Evolutionary conservation across 768 basidiomycete genomes (phyloP), one percentile per base, ranked within the genome.

Genomic region (Lepiota venenata): DNA sequence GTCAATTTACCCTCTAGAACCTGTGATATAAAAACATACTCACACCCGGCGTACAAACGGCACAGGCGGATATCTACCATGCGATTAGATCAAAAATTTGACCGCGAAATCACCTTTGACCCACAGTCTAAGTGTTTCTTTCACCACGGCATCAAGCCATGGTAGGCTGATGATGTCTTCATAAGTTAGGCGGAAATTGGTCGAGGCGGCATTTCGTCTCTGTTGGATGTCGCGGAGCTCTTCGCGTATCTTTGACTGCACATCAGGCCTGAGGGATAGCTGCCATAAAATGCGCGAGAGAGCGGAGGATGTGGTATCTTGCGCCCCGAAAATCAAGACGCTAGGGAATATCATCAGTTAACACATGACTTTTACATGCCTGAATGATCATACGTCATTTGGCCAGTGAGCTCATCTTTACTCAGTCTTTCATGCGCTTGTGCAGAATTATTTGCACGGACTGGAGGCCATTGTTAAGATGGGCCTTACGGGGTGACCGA

Each of bases 251-350:
- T 58, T 57, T 15, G 64, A 57, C 59, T 81, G 79, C n/a, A 71
- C 58, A n/a, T 73, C 69, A 5, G 60, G 69, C 50, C 75, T 63
- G 1, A 47, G 54, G 4, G 77, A 63, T 25, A 81, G 64, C 42
- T 71, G 60, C 55, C 73, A 65, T 5, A 80, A 62, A 36, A 74
- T 69, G 1, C 78, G 71, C 12, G 74, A 73, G 41, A 81, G 56
- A 0, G 74, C 69, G 4, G 75, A 72, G 2, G 78, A 73, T 0
- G 77, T 76, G 7, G 79, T 81, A 53, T 80, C 79, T 52, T 76
- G 75, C 2, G 75, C 79, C 2, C 78, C 77, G 57, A 81, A 78
- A 15, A 79, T 73, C 25, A 81, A 61, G 12, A 79, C 76, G 2
- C 77, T 79, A 35, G 5, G 18, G 22, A 39, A 54, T 25, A 25